Evolutionary conservation across 768 basidiomycete species (phyloP).

Genomic region (Naganishia vaughanmartiniae): DNA sequence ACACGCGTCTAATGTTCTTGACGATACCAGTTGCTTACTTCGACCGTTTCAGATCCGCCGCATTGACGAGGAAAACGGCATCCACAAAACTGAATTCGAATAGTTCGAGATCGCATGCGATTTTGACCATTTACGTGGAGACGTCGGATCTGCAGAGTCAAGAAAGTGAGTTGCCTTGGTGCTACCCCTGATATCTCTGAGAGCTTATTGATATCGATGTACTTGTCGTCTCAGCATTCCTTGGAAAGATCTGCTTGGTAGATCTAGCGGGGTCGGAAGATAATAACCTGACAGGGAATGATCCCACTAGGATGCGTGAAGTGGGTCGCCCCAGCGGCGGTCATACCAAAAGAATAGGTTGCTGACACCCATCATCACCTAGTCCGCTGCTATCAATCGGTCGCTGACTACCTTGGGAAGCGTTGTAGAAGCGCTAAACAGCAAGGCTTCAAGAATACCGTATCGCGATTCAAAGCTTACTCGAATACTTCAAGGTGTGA

Average conservation of each 20-base stretch:
- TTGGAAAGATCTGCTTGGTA: conserved; percentile 78
- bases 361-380: background rate
- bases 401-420: conserved; percentile 81
- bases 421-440: conserved; percentile 75
- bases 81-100: conserved; percentile 78
- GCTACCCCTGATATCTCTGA: conserved; percentile 62
- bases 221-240: conserved; percentile 56
- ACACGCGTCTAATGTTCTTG: background rate
- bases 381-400: conserved; percentile 81
- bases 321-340: conserved; percentile 26
- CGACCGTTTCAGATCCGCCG: conserved; percentile 60
- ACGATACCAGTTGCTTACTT: background rate
- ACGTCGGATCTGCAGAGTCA: conserved; percentile 51
- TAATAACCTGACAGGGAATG: conserved; percentile 83
- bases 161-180: conserved; percentile 33
- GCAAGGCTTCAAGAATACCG: conserved; percentile 63
- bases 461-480: conserved; percentile 89
- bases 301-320: conserved; percentile 80
- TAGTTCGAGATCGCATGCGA: conserved; percentile 84
- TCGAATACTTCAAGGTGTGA: conserved; percentile 67
- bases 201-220: conserved; percentile 74
- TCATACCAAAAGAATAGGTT: no score
- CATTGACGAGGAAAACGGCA: conserved; percentile 76
- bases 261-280: conserved; percentile 90
- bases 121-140: conserved; percentile 68